phyloP scores from a whole-genome alignment of 176 grass and related monocot species.

The Pharus latifolius region DNA sequence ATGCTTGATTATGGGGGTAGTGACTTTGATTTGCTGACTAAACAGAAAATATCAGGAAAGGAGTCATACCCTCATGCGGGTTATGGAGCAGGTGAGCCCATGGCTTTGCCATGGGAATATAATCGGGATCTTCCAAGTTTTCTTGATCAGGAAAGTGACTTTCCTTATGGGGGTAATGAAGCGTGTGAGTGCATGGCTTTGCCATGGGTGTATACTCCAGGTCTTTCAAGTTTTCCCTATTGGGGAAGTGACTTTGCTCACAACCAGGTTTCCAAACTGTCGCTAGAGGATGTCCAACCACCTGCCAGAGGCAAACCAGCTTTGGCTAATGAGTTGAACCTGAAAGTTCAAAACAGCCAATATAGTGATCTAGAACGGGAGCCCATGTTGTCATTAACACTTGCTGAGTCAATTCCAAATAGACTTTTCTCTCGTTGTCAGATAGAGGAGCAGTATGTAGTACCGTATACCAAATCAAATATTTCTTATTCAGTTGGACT shows the following conservation, averaged over 20 bases:
- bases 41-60: not conserved
- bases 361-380: conserved; percentile 5
- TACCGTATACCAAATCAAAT: conserved; percentile 18
- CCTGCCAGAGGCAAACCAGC: not conserved
- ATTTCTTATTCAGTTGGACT: conserved; percentile 18
- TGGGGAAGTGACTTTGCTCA: conserved; percentile 2
- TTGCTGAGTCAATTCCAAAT: conserved; percentile 8
- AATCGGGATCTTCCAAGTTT: conserved; percentile 6
- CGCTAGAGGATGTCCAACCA: conserved; percentile 29
- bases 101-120: conserved; percentile 23
- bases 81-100: not conserved
- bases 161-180: conserved; percentile 4
- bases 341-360: conserved; percentile 18
- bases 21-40: not conserved
- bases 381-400: conserved; percentile 7
- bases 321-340: conserved; percentile 16
- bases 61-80: conserved; percentile 3
- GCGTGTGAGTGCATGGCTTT: conserved; percentile 23
- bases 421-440: conserved; percentile 6
- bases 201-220: conserved; percentile 16
- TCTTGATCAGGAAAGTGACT: conserved; percentile 13
- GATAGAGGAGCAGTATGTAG: conserved; percentile 20
- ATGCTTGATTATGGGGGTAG: conserved; percentile 22
- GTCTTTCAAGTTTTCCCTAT: conserved; percentile 9
- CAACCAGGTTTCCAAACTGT: conserved; percentile 23